These are phyloP conservation scores for Coemansia sp. DNA, from an alignment of 192 early-diverging fungal species.

Conservation along the genomic window DNA sequence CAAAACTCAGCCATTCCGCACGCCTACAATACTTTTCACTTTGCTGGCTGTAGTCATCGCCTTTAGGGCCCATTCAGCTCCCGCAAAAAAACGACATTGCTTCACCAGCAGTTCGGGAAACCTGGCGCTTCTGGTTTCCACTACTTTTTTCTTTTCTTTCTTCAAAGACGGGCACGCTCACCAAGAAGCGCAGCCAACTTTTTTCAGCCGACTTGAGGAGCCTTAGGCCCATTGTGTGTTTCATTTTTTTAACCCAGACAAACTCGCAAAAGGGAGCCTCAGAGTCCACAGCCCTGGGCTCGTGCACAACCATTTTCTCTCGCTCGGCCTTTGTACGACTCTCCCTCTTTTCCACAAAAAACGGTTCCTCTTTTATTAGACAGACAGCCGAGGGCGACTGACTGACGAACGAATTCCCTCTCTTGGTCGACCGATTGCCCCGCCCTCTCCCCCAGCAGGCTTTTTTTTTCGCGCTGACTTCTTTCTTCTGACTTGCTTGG, in stretches of 20 bases:
- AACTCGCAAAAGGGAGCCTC: neutral
- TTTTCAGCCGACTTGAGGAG: neutral
- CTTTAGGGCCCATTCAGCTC: neutral
- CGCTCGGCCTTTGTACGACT: neutral
- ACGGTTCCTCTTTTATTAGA: slow-evolving; percentile 6
- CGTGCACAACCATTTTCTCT: neutral
- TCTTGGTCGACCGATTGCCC: slow-evolving; percentile 9
- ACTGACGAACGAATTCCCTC: slow-evolving; percentile 1
- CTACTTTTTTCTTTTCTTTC: neutral
- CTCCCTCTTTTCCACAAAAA: slow-evolving; percentile 9
- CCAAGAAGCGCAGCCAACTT: neutral
- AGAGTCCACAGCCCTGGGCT: slow-evolving; percentile 8
- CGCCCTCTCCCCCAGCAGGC: slow-evolving; percentile 6
- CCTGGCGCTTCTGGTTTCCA: neutral
- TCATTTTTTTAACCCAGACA: neutral
- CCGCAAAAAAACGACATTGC: neutral
- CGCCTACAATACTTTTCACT: neutral
- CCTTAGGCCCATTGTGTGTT: neutral
- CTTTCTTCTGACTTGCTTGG: slow-evolving; percentile 48
- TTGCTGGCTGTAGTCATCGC: neutral
- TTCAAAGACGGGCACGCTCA: neutral
- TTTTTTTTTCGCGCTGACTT: slow-evolving; percentile 38
- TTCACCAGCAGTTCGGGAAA: neutral
- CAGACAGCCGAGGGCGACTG: neutral
- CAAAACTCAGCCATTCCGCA: neutral